Conservation (phyloP, 495 filamentous ascomycete species). For the Cenococcum geophilum region DNA sequence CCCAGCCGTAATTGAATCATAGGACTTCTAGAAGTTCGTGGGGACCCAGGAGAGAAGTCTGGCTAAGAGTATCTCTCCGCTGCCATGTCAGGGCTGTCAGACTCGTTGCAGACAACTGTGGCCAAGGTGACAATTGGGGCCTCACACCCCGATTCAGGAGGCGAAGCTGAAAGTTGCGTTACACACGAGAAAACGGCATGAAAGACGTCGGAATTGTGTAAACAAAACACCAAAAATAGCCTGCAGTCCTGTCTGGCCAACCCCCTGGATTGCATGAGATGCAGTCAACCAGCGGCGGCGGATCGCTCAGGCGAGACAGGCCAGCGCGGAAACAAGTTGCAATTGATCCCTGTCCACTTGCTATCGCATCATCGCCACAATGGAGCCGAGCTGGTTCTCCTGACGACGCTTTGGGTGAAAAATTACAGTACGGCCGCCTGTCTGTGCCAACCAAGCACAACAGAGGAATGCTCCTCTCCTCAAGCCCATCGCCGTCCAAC, state of each 20-base stretch:
- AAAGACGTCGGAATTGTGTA: neutral
- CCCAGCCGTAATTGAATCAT: neutral
- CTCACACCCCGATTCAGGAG: neutral
- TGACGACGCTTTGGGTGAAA: neutral
- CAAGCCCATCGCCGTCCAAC: neutral
- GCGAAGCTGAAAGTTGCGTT: too few relatives aligned
- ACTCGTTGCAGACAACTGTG: neutral
- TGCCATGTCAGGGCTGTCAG: too few relatives aligned
- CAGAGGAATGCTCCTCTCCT: neutral
- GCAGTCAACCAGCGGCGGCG: neutral
- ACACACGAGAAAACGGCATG: neutral
- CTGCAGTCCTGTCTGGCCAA: neutral
- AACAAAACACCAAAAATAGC: slow-evolving; percentile 4
- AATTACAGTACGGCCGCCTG: neutral
- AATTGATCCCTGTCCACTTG: neutral
- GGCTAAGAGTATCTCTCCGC: too few relatives aligned
- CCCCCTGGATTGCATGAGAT: neutral
- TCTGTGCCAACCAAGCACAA: neutral
- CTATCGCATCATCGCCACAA: neutral
- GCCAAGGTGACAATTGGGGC: neutral
- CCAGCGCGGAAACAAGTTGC: neutral
- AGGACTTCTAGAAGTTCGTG: neutral
- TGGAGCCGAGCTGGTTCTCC: neutral
- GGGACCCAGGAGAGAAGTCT: neutral
- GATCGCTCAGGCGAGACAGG: neutral